Base-by-base conservation (phyloP, 2,329 filamentous ascomycete genomes). In the Fusarium sp. region DNA sequence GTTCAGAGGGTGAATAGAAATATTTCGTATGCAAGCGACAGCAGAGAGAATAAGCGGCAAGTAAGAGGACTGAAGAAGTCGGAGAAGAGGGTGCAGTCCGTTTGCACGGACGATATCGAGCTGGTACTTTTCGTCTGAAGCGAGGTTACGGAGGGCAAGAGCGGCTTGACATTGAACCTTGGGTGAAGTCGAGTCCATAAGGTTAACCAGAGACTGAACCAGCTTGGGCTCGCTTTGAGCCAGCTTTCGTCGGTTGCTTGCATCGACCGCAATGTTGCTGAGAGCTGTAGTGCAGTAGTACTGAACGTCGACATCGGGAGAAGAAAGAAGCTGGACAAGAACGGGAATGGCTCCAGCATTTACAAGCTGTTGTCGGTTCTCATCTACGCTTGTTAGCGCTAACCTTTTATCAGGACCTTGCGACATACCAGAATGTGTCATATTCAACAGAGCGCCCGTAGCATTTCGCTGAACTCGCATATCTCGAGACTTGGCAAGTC, bases 241-340 rank as follows among this genome's bases (percentile, higher is more conserved):
- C 56, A 99, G 87, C 79, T 95, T 94, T 77, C 94, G 93, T 72
- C 96, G 88, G 82, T 98, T 98, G 76, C 90, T 91, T 46, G 91
- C 87, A 78, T 99, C 96, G 56, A 99, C 96, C 9, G 96, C 96
- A 74, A 99, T 99, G 80, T 99, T 99, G 86, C 95, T 98, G 62
- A 99, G 88, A 14, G 96, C 96, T 7, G 96, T 99, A 19, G 96
- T 99, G 84, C 96, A 99, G 82, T 99, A 99, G 82, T 99, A 99
- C 82, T 99, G 96, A 31, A 99, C 96, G 78, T 99, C 96, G 72
- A 98, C 94, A 77, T 99, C 96, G 62, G 91, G 84, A 26, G 96
- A 98, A 11, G 93, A 94, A 46, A 99, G 90, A 25, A 99, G 89
- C 77, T 98, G 94, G 42, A 99, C 96, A 26, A 99, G 89, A 11